Percentiles rank a stretch among this genome's conserved stretches.
phyloP scores from a whole-genome alignment of 2,329 filamentous ascomycete species.

The Graphiopsis chlorocephala region DNA sequence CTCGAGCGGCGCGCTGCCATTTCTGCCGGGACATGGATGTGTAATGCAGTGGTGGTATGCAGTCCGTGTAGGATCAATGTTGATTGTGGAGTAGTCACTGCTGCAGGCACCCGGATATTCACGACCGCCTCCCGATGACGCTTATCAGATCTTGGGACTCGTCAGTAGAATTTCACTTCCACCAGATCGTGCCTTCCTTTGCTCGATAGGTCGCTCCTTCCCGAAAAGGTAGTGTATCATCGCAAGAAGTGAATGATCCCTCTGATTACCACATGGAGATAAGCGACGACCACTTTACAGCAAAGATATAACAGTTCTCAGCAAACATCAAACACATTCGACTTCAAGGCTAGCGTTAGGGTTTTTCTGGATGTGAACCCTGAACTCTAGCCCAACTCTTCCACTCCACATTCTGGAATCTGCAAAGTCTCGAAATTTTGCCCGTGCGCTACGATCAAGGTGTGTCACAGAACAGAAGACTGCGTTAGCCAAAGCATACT shows the following conservation, averaged over 20 bases:
- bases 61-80: neutral
- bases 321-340: neutral
- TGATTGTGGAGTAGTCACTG: neutral
- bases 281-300: neutral
- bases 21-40: neutral
- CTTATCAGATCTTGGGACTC: too few species aligned
- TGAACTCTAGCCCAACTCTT: neutral
- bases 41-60: neutral
- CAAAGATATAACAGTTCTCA: neutral
- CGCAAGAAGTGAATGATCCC: neutral
- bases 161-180: too few species aligned
- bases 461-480: conserved; percentile 7
- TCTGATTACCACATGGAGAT: neutral
- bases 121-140: neutral
- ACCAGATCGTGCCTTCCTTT: neutral
- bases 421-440: conserved; percentile 7
- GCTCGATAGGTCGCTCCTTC: neutral
- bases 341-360: neutral
- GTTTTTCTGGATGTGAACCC: neutral
- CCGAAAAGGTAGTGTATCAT: neutral
- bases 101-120: neutral
- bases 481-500: too few species aligned
- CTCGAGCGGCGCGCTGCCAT: conserved; percentile 23
- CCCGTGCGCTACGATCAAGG: conserved; percentile 6
- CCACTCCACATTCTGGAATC: neutral